Evolutionary conservation across 148 eudicot genomes (phyloP).

Genomic region (Rheum nobile): DNA sequence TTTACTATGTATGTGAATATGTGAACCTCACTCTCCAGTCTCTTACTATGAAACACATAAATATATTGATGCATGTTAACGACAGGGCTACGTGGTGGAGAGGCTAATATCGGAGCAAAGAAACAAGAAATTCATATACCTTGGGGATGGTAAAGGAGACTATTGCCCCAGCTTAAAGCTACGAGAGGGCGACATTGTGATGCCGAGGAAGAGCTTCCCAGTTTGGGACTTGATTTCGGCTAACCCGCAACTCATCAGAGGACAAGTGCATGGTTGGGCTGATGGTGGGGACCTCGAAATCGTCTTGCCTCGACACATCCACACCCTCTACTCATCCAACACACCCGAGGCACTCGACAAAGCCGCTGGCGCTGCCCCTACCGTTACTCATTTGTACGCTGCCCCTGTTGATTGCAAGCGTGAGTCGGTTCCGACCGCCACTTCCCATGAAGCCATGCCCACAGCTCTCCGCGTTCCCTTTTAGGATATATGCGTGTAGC

Average conservation of each 20-base stretch:
- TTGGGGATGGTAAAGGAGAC: conserved; percentile 33
- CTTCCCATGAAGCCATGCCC: conserved; percentile 15
- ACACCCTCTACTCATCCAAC: not conserved
- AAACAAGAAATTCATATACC: conserved; percentile 23
- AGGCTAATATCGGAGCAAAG: conserved; percentile 15
- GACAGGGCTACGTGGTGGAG: conserved; percentile 21
- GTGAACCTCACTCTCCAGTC: too few relatives aligned
- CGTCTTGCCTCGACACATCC: conserved; percentile 9
- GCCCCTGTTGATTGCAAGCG: conserved; percentile 10
- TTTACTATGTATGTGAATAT: too few relatives aligned
- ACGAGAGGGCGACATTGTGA: conserved; percentile 17
- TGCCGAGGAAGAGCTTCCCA: conserved; percentile 27
- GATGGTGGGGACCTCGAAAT: conserved; percentile 23
- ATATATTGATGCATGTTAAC: not conserved
- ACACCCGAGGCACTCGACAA: not conserved
- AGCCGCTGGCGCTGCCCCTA: not conserved
- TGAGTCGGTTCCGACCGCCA: conserved; percentile 7
- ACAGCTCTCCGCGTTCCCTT: conserved; percentile 16
- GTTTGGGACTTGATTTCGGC: conserved; percentile 19
- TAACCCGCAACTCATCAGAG: conserved; percentile 12
- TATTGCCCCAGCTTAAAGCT: conserved; percentile 21
- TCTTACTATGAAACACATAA: too few relatives aligned
- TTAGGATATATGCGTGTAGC: too few relatives aligned
- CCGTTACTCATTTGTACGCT: not conserved
- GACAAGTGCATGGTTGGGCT: conserved; percentile 23